Base-by-base conservation (phyloP, 495 filamentous ascomycete genomes). In the Geopyxis carbonaria region DNA sequence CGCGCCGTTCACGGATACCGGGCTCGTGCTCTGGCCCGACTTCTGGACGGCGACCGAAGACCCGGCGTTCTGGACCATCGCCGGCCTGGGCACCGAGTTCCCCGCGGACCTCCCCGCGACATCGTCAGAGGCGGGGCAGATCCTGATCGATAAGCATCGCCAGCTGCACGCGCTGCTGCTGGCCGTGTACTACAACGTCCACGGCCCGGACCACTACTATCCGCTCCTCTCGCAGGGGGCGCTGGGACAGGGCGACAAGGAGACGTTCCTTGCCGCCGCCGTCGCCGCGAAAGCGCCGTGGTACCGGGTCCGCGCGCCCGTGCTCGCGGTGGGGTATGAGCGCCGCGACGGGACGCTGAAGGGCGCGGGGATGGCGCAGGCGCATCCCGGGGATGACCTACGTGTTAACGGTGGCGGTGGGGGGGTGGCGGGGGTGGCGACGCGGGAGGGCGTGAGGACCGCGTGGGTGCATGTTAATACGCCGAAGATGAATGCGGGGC, bases 191-290 rank as follows among this genome's bases (percentile, higher is more conserved):
- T 78, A 79, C 56, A 78, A 76, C 46, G 65, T 64, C 43, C 69
- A 71, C 51, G 72, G 73, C 3, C 66, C 69, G 2, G 52, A 61
- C 0, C 62, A 70, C 44, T 78, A 72, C 53, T 78, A 73, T 53
- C 56, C 60, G 4, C 56, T 78, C 6, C 56, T 76, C 18, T 63
- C 61, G 4, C 72, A 73, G 49, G 67, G 69, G 4, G 66, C 59
- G 0, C 60, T 64, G 1, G 73, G 72, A 2, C 60, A 74, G 41
- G 73, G 73, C 1, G 75, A 78, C 48, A 78, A 77, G 51, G 74
- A 78, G 45, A 76, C 69, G 2, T 77, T 76, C 34, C 46, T 72
- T 2, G 56, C 65, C 6, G 72, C 71, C 0, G 72, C 73, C 1
- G 46, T 60, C 2, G 66, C 63, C 3, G 50, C 74, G 4, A 56